Evolutionary conservation across 345 rosid genomes (phyloP).

Genomic region (Arabidopsis thaliana): TAIR10.1 NC_003074.8:288501-289000

Average conservation of each 20-base stretch:
- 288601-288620: slow-evolving; percentile 28
- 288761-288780: neutral
- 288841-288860: neutral
- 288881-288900: slow-evolving; percentile 38
- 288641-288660: neutral
- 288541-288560: slow-evolving; percentile 7
- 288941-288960: too few species aligned
- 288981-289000: too few species aligned
- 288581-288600: slow-evolving; percentile 37
- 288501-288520: too few species aligned
- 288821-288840: slow-evolving; percentile 8
- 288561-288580: slow-evolving; percentile 44
- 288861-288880: slow-evolving; percentile 38
- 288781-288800: neutral
- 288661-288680: neutral
- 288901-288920: neutral
- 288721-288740: slow-evolving; percentile 12
- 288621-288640: neutral
- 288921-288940: neutral
- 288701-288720: slow-evolving; percentile 22
- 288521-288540: neutral
- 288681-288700: slow-evolving; percentile 23
- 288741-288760: slow-evolving; percentile 21
- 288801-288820: slow-evolving; percentile 54
- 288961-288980: too few species aligned